These are phyloP conservation scores for Nemania serpens DNA, from an alignment of 2,329 filamentous ascomycete genomes.

Conservation along the genomic window DNA sequence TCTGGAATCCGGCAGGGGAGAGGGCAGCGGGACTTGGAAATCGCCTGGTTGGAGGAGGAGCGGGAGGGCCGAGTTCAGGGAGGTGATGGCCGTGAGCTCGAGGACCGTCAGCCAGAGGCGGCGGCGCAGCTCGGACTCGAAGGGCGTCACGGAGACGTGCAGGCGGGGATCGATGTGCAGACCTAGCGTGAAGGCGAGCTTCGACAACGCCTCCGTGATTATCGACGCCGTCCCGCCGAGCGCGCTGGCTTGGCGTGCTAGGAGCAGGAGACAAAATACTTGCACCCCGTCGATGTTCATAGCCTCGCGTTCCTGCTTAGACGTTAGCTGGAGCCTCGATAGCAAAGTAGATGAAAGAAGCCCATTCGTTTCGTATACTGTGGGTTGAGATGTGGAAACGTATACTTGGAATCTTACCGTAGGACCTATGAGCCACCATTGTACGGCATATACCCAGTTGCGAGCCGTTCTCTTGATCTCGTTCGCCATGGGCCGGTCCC, in stretches of 20 bases:
- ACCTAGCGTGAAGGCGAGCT: constrained; percentile 40
- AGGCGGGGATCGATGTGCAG: constrained; percentile 37
- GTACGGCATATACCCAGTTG: constrained; percentile 38
- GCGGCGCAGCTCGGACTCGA: constrained; percentile 37
- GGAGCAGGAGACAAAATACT: constrained; percentile 33
- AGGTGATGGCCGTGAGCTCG: constrained; percentile 33
- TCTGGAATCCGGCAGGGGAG: constrained; percentile 31
- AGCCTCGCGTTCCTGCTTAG: constrained; percentile 28
- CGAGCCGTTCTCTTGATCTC: constrained; percentile 33
- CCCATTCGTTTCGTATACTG: not conserved
- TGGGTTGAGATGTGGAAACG: not conserved
- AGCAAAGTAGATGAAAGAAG: not conserved
- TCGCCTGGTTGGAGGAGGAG: constrained; percentile 27
- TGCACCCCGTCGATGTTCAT: constrained; percentile 37
- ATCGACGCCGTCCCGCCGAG: constrained; percentile 36
- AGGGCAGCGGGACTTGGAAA: constrained; percentile 27
- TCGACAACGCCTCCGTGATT: constrained; percentile 38
- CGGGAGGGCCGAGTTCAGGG: constrained; percentile 33
- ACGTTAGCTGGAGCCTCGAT: constrained; percentile 1
- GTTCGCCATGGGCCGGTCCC: constrained; percentile 21
- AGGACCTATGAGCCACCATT: constrained; percentile 39
- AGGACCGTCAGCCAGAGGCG: constrained; percentile 40
- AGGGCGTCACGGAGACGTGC: constrained; percentile 27
- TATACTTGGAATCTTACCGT: constrained; percentile 16
- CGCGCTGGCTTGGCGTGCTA: constrained; percentile 34